phyloP scores from a whole-genome alignment of 805 yeast species.

The Limtongozyma cylindracea region DNA sequence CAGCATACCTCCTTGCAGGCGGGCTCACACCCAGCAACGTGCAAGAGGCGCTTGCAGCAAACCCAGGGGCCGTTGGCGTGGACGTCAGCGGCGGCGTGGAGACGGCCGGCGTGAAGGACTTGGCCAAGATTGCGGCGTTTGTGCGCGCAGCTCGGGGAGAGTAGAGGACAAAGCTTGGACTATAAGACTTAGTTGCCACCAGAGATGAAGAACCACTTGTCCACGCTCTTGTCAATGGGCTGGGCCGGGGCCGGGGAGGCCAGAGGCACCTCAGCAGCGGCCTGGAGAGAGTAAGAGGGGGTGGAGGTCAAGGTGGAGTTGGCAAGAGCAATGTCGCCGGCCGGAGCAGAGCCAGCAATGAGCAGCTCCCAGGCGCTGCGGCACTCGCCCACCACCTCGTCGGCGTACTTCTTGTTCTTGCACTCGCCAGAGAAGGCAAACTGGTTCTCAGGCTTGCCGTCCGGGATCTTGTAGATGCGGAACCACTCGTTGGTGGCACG shows the following conservation, averaged over 20 bases:
- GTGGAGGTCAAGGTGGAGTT: conserved; percentile 20
- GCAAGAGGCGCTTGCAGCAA: conserved; percentile 13
- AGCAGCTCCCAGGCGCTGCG: conserved; percentile 51
- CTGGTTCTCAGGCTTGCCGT: conserved; percentile 50
- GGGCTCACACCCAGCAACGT: conserved; percentile 70
- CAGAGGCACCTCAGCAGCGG: conserved; percentile 31
- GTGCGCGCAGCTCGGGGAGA: too few relatives aligned
- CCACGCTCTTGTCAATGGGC: conserved; percentile 87
- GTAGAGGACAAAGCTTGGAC: too few relatives aligned
- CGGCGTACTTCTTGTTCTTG: conserved; percentile 19
- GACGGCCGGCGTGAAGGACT: conserved; percentile 45
- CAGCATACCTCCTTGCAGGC: conserved; percentile 69
- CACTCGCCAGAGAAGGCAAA: conserved; percentile 58
- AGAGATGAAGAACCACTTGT: conserved; percentile 96
- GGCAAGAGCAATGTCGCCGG: conserved; percentile 6
- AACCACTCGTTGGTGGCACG: conserved; percentile 57
- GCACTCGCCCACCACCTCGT: conserved; percentile 4
- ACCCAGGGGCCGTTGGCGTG: conserved; percentile 54
- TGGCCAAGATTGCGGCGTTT: conserved; percentile 31
- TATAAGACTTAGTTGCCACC: conserved; percentile 37
- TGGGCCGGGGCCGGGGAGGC: conserved; percentile 61
- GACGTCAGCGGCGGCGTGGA: conserved; percentile 96
- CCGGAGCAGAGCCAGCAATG: conserved; percentile 14
- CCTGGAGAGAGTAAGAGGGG: conserved; percentile 18
- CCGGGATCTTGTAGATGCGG: conserved; percentile 62